A percentile compares a stretch with the other conserved stretches of the same genome.
These are phyloP conservation scores for Physcomitrellopsis africana DNA, from an alignment of 225 moss, liverwort and hornwort species.

Conservation along the genomic window DNA sequence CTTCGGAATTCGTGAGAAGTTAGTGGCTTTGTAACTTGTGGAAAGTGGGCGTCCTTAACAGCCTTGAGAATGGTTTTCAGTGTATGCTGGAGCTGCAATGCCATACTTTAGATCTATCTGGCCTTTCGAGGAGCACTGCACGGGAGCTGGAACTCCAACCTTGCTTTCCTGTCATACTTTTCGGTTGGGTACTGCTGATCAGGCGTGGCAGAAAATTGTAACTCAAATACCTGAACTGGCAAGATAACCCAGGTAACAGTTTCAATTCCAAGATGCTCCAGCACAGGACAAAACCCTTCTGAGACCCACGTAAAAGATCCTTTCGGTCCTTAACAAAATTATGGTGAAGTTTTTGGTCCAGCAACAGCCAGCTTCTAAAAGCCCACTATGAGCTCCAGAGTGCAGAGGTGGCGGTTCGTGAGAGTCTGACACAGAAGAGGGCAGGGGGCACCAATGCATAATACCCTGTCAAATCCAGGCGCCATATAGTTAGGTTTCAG, in stretches of 20 bases:
- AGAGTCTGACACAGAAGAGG: neutral
- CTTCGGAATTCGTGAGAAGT: neutral
- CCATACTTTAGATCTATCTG: no score
- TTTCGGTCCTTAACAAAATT: neutral
- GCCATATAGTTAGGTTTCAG: slow-evolving; percentile 13
- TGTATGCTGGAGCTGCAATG: no score
- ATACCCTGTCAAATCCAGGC: slow-evolving; percentile 23
- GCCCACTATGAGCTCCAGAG: neutral
- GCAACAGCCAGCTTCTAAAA: slow-evolving; percentile 23
- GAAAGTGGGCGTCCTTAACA: neutral
- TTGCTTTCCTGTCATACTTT: no score
- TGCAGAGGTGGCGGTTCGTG: neutral
- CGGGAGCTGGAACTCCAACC: no score
- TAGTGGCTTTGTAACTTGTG: neutral
- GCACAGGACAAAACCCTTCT: neutral
- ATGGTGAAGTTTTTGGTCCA: neutral
- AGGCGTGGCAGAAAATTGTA: neutral
- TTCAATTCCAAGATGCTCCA: slow-evolving; percentile 1
- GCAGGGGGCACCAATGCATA: slow-evolving; percentile 6
- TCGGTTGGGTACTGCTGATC: neutral
- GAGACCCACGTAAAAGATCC: neutral
- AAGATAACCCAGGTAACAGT: neutral
- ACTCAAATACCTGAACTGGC: slow-evolving; percentile 1
- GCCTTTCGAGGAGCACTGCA: no score
- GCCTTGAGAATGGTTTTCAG: no score